Evolutionary conservation across 2,329 filamentous ascomycete genomes (phyloP).

Genomic region (Elsinoe fawcettii): DNA sequence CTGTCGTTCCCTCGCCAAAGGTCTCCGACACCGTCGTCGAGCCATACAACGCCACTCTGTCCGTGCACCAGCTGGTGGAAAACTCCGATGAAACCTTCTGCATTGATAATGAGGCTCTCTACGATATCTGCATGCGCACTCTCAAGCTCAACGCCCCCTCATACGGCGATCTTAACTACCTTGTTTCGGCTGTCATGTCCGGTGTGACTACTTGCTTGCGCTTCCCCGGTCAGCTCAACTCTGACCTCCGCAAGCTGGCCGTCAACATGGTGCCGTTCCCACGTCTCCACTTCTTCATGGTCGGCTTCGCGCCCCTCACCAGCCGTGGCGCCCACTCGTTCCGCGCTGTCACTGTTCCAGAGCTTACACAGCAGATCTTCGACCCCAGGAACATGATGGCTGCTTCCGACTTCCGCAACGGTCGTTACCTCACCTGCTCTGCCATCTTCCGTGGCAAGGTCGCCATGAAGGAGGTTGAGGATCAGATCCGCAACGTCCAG

Average conservation of each 20-base stretch:
- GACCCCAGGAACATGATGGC: constrained; percentile 99
- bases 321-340: constrained; percentile 87
- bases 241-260: constrained; percentile 96
- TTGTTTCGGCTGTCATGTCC: constrained; percentile 99
- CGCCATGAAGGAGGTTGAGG: constrained; percentile 99
- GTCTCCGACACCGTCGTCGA: constrained; percentile 99
- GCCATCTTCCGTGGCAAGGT: constrained; percentile 99
- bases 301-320: constrained; percentile 97
- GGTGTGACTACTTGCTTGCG: constrained; percentile 97
- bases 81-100: constrained; percentile 99
- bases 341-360: constrained; percentile 94
- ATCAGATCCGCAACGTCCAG: constrained; percentile 99
- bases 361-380: constrained; percentile 99
- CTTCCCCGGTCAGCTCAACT: constrained; percentile 99
- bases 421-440: constrained; percentile 98
- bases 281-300: constrained; percentile 99
- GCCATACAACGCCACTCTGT: constrained; percentile 99
- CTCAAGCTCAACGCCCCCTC: constrained; percentile 98
- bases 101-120: constrained; percentile 99
- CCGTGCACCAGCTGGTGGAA: constrained; percentile 97
- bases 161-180: constrained; percentile 98
- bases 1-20: constrained; percentile 96
- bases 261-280: constrained; percentile 99
- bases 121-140: constrained; percentile 99
- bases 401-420: constrained; percentile 98